Evolutionary conservation across 2,329 filamentous ascomycete genomes (phyloP).

Genomic region (Penicillium occitanis): DNA sequence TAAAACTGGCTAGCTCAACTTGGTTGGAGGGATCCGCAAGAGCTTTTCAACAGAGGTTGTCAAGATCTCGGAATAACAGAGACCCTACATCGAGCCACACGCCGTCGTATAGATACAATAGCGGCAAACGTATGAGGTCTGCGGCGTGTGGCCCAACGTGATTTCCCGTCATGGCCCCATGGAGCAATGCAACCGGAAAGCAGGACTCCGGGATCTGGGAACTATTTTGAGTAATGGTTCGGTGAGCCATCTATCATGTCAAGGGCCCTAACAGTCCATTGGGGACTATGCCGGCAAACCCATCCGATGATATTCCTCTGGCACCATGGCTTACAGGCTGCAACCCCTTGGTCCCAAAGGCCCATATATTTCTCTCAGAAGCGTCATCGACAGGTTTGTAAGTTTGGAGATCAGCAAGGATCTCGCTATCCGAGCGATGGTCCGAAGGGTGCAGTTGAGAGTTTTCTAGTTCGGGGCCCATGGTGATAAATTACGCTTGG

Average conservation of each 20-base stretch:
- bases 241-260: conserved; percentile 1
- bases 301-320: neutral
- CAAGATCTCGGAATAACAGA: conserved; percentile 43
- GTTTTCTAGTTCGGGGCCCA: neutral
- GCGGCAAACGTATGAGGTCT: neutral
- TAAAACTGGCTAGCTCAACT: conserved; percentile 31
- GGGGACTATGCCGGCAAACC: neutral
- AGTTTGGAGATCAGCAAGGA: neutral
- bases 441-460: neutral
- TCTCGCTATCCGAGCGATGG: neutral
- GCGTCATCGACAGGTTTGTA: neutral
- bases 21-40: conserved; percentile 38
- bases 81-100: conserved; percentile 48
- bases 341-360: neutral
- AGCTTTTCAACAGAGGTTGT: conserved; percentile 46
- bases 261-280: neutral
- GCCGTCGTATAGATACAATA: neutral
- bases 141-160: neutral
- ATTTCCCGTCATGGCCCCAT: neutral
- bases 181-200: neutral
- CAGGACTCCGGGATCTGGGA: neutral
- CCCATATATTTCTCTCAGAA: neutral
- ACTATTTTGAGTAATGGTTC: neutral
- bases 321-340: neutral
- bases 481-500: neutral